Evolutionary conservation across 2,329 filamentous ascomycete species (phyloP), one percentile per base, ranked within the genome.

Genomic region (Akanthomyces muscarius): DNA sequence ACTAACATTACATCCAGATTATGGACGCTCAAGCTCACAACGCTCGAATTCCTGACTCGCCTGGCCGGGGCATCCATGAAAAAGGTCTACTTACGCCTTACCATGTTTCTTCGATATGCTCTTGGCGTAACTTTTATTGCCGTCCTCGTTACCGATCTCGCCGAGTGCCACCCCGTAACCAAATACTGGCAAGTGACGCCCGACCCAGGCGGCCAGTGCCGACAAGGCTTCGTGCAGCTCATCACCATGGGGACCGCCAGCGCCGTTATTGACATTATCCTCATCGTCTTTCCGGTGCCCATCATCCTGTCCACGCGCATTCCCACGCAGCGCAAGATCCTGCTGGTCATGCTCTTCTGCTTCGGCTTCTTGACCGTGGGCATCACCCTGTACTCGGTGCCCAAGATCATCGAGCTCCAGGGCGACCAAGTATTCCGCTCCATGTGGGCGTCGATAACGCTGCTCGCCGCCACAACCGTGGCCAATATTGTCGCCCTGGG

Each of bases 401-500:
- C 89, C 0, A 81, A 86, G 38, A 90, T 96, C 65, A 87, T 97
- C 58, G 69, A 80, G 4, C 79, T 82, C 41, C 76, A 84, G 63
- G 91, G 92, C 1, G 80, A 83, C 33, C 94, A 97, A 72, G 90
- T 93, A 68, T 90, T 89, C 67, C 89, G 94, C 36, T 94, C 92
- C 0, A 84, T 97, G 16, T 84, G 93, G 70, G 93, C 93, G 1
- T 96, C 92, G 0, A 81, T 94, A 5, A 93, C 97, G 72, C 90
- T 97, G 13, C 82, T 97, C 1, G 91, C 92, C 23, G 92, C 93
- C 1, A 90, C 92, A 0, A 85, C 86, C 0, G 90, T 95, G 1
- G 90, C 92, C 14, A 97, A 97, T 73, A 87, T 89, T 1, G 83
- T 97, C 25, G 89, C 96, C 1, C 85, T 97, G 0, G 93, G 93